Base-by-base conservation (phyloP, 2,329 filamentous ascomycete genomes). In the Capronia coronata region DNA sequence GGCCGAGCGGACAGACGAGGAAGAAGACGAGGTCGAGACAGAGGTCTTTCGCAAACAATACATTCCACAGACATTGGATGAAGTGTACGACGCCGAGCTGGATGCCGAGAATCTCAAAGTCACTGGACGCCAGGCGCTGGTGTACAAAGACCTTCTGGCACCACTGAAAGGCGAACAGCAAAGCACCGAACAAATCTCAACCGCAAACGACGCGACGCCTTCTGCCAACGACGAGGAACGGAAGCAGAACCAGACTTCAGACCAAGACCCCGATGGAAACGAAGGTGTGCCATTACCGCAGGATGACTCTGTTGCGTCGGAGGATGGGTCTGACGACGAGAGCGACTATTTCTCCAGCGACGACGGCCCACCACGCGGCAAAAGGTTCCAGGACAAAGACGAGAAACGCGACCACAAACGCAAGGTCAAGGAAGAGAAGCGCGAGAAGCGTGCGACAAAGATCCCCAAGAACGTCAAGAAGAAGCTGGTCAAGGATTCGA, bases 401-500 rank as follows among this genome's bases (percentile, higher is more conserved):
- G 80, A 80, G 51, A 97, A 96, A 68, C 85, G 83, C 59, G 81
- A 80, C 58, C 93, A 96, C 67, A 98, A 98, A 68, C 79, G 81
- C 65, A 84, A 85, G 1, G 85, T 96, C 59, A 98, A 97, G 71
- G 91, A 96, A 63, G 91, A 90, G 63, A 96, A 95, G 73, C 82
- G 88, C 29, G 90, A 96, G 68, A 89, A 94, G 73, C 76, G 93
- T 52, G 87, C 91, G 68, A 86, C 87, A 2, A 98, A 98, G 75
- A 94, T 98, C 71, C 91, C 93, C 0, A 98, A 98, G 71, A 82
- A 94, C 65, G 59, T 95, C 27, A 98, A 98, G 78, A 97, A 96
- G 75, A 87, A 85, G 65, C 69, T 94, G 50, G 79, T 94, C 21
- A 77, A 76, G 48, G 73, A 74, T 55, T 75, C 76, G 13, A 74